A percentile compares a stretch with the other conserved stretches of the same genome.
Conservation (phyloP, 306 rosid species). For the Acacia melanoxylon region DNA sequence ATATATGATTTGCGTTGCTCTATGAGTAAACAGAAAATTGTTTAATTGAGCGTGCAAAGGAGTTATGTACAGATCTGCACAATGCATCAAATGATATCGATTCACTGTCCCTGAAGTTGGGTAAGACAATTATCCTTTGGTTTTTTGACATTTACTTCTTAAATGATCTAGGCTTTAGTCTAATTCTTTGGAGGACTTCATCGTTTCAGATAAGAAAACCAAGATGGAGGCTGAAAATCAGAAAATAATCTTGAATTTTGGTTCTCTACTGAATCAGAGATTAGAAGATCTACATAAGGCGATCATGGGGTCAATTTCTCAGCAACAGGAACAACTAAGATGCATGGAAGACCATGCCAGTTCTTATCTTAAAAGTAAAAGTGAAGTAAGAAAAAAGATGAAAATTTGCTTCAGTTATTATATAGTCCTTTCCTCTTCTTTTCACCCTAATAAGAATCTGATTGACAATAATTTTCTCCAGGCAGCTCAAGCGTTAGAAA, state of each 20-base stretch:
- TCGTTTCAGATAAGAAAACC: slow-evolving; percentile 64
- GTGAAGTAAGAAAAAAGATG: slow-evolving; percentile 62
- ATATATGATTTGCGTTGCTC: slow-evolving; percentile 22
- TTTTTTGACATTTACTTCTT: not conserved
- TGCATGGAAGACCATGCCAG: slow-evolving; percentile 72
- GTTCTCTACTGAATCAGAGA: slow-evolving; percentile 66
- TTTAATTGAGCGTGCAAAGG: slow-evolving; percentile 76
- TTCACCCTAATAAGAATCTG: slow-evolving; percentile 21
- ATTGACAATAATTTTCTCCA: slow-evolving; percentile 39
- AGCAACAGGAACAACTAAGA: slow-evolving; percentile 71
- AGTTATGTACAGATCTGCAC: slow-evolving; percentile 67
- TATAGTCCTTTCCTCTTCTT: slow-evolving; percentile 3
- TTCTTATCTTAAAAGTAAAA: slow-evolving; percentile 65
- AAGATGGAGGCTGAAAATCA: slow-evolving; percentile 72
- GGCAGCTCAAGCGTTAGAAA: slow-evolving; percentile 73
- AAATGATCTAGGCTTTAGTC: slow-evolving; percentile 7
- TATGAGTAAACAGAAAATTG: slow-evolving; percentile 57
- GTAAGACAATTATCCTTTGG: slow-evolving; percentile 40
- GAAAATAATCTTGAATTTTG: slow-evolving; percentile 59
- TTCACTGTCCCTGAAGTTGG: slow-evolving; percentile 63
- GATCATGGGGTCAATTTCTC: slow-evolving; percentile 69
- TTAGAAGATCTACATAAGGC: slow-evolving; percentile 66
- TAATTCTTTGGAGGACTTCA: slow-evolving; percentile 18
- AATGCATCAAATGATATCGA: slow-evolving; percentile 69
- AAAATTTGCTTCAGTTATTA: slow-evolving; percentile 1